Percentiles rank a stretch among this genome's conserved stretches.
Evolutionary conservation across 305 asterid genomes (phyloP).

Genomic region (Rubia balearica): DNA sequence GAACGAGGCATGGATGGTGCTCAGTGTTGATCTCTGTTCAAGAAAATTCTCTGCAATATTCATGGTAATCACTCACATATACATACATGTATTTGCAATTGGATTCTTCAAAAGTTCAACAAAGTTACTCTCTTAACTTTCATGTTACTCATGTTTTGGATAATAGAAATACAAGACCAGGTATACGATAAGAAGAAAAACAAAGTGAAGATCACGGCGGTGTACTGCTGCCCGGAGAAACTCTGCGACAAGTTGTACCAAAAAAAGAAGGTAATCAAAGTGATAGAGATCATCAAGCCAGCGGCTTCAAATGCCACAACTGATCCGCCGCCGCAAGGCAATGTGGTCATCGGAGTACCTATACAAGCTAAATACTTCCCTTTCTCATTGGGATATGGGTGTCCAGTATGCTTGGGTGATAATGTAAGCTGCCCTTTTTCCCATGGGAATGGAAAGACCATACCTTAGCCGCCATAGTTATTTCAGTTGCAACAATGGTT

Average conservation of each 20-base stretch:
- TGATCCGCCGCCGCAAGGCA: constrained; percentile 2
- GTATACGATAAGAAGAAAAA: constrained; percentile 51
- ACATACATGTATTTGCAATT: not conserved
- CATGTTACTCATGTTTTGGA: constrained; percentile 17
- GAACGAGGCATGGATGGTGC: constrained; percentile 37
- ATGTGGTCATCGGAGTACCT: not conserved
- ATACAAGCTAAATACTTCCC: not conserved
- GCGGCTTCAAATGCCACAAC: constrained; percentile 15
- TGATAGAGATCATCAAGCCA: constrained; percentile 48
- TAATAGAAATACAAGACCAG: constrained; percentile 59
- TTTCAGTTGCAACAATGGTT: not conserved
- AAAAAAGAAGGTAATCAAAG: constrained; percentile 49
- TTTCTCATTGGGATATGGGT: not conserved
- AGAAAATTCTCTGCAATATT: constrained; percentile 54
- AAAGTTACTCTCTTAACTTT: not conserved
- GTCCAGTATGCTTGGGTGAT: not conserved
- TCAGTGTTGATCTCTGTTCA: constrained; percentile 59
- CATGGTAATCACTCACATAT: constrained; percentile 40
- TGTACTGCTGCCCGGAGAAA: constrained; percentile 61
- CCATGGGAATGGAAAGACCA: not conserved
- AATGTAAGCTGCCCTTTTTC: not conserved
- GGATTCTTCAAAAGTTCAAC: not conserved
- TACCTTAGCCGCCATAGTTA: not conserved
- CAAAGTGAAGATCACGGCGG: constrained; percentile 46
- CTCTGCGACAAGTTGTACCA: constrained; percentile 56